Evolutionary conservation across 2,329 filamentous ascomycete genomes (phyloP), one percentile per base, ranked within the genome.

Genomic region (Stachybotrys chartarum): DNA sequence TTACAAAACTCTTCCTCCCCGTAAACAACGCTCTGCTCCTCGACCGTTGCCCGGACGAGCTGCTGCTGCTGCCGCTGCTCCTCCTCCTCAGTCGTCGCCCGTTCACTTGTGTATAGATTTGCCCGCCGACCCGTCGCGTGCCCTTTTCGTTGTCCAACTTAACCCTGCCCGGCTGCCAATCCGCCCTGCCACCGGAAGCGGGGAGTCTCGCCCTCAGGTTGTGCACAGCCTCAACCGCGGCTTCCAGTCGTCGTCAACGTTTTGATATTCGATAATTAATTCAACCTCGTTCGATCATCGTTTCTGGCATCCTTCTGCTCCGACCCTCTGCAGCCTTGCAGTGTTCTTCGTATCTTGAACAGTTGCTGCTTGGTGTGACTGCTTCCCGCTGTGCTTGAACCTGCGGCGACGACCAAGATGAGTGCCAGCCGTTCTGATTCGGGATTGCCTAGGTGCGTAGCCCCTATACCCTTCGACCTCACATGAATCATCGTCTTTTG

Each of bases 351-450:
- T 42, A 42, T 42, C 8, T 14, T 42, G 35, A 14, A 42, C 35
- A 42, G 57, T 55, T 54, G 51, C 45, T 62, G 57, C 60, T 56
- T 61, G 63, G 59, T 59, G 57, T 59, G 58, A 64, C 61, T 65
- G 58, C 59, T 59, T 64, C 17, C 18, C 59, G 59, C 62, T 10
- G 61, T 61, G 63, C 58, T 59, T 61, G 58, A 24, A 24, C 14
- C 61, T 58, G 58, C 59, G 60, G 61, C 61, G 61, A 61, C 62
- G 62, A 63, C 64, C 24, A 63, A 59, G 62, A 66, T 66, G 64
- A 66, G 64, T 50, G 63, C 58, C 60, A 66, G 61, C 65, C 71
- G 71, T 62, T 64, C 67, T 57, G 71, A 73, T 60, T 64, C 71
- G 58, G 69, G 69, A 61, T 63, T 66, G 59, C 64, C 69, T 44